phyloP scores from a whole-genome alignment of 2,329 filamentous ascomycete genomes.

The Xylaria sp. region DNA sequence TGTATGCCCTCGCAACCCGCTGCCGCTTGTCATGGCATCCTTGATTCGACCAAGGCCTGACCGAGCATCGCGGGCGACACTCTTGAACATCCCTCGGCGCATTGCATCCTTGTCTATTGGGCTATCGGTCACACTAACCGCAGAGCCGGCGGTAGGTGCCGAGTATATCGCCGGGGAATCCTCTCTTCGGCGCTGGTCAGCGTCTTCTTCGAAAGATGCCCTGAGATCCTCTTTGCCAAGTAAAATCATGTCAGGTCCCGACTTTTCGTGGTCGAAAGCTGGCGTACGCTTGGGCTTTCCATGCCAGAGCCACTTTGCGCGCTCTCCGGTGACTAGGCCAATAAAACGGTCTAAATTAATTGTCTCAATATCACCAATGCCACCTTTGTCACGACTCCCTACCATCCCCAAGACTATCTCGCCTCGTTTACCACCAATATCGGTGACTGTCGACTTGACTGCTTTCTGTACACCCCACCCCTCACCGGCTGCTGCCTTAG shows the following conservation, averaged over 20 bases:
- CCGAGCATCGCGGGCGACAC: constrained; percentile 82
- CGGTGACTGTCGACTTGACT: constrained; percentile 93
- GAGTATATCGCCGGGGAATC: constrained; percentile 59
- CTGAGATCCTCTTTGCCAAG: constrained; percentile 70
- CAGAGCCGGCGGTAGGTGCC: constrained; percentile 58
- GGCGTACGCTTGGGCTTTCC: constrained; percentile 81
- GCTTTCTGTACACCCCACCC: constrained; percentile 93
- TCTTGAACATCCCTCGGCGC: constrained; percentile 78
- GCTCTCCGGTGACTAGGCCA: constrained; percentile 80
- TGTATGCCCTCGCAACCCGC: constrained; percentile 63
- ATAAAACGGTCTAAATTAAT: constrained; percentile 87
- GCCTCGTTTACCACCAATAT: constrained; percentile 91
- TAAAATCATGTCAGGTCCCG: constrained; percentile 59
- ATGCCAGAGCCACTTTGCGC: constrained; percentile 93
- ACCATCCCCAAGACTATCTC: constrained; percentile 98
- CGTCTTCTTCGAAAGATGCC: constrained; percentile 64
- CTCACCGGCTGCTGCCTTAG: constrained; percentile 89
- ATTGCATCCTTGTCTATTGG: constrained; percentile 66
- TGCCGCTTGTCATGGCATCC: constrained; percentile 75
- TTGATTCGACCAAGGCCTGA: constrained; percentile 87
- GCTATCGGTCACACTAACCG: constrained; percentile 60
- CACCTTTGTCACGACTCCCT: constrained; percentile 84
- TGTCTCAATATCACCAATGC: constrained; percentile 92
- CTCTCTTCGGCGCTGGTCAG: constrained; percentile 58
- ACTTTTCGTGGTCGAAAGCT: constrained; percentile 59